A percentile compares a stretch with the other conserved stretches of the same genome.
Conservation (phyloP, 2,329 filamentous ascomycete genomes). For the Metarhizium brunneum region DNA sequence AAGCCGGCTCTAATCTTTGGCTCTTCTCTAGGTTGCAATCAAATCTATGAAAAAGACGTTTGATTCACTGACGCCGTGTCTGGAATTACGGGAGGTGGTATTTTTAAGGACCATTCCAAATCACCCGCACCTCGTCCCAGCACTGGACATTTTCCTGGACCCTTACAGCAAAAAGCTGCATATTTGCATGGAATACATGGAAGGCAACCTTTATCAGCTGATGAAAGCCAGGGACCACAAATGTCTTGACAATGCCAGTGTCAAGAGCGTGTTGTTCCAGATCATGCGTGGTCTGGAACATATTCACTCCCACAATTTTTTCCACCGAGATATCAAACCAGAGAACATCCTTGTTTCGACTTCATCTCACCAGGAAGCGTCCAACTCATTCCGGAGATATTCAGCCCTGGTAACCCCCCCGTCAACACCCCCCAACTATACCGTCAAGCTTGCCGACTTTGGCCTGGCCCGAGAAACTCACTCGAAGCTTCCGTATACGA, state of each 20-base stretch:
- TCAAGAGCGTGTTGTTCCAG: conserved; percentile 97
- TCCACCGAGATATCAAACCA: conserved; percentile 98
- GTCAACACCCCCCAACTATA: conserved; percentile 86
- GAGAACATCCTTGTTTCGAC: conserved; percentile 98
- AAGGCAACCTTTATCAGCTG: conserved; percentile 94
- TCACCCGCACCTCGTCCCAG: conserved; percentile 90
- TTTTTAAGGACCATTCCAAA: conserved; percentile 83
- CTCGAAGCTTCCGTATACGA: conserved; percentile 93
- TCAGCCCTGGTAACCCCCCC: conserved; percentile 89
- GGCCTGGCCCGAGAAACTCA: conserved; percentile 95
- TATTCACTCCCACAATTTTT: conserved; percentile 94
- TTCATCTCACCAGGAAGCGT: conserved; percentile 71
- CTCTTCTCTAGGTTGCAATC: conserved; percentile 70
- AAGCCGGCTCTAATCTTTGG: conserved; percentile 1
- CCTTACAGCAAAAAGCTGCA: conserved; percentile 93
- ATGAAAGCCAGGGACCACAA: conserved; percentile 99
- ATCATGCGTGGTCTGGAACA: conserved; percentile 95
- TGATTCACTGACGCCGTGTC: conserved; percentile 79
- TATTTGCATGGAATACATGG: conserved; percentile 99
- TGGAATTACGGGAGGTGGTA: conserved; percentile 93
- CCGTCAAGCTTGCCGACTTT: conserved; percentile 98
- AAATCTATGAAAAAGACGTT: conserved; percentile 99
- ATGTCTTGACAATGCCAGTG: conserved; percentile 75
- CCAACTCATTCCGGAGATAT: conserved; percentile 83
- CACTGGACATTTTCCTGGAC: conserved; percentile 95